Conservation (phyloP, 1,284 basidiomycete species). For the Schizophyllum commune region DNA sequence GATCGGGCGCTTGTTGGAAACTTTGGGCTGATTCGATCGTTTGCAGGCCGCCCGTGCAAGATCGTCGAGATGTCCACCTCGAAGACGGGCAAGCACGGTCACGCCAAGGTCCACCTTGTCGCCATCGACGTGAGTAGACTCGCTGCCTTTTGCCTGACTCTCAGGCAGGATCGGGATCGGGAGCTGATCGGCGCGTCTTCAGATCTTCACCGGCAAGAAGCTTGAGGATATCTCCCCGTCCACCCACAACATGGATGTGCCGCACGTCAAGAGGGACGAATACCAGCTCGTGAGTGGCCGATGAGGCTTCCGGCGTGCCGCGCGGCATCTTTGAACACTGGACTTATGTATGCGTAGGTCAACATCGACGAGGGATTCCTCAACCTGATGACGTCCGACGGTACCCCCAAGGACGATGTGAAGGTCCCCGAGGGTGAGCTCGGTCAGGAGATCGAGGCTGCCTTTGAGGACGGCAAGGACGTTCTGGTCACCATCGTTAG, state of each 20-base stretch:
- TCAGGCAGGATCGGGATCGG: neutral
- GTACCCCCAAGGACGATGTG: constrained; percentile 90
- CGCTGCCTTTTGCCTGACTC: constrained; percentile 1
- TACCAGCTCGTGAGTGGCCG: constrained; percentile 68
- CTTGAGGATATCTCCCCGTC: constrained; percentile 98
- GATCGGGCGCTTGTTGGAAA: neutral
- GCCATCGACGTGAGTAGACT: constrained; percentile 80
- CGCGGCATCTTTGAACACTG: neutral
- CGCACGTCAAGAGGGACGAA: constrained; percentile 88
- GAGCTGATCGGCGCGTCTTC: constrained; percentile 8
- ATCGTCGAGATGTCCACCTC: constrained; percentile 99
- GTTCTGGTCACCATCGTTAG: constrained; percentile 83
- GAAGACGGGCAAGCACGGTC: constrained; percentile 99
- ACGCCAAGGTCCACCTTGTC: constrained; percentile 98
- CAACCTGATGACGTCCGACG: constrained; percentile 89
- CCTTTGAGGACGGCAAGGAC: constrained; percentile 87
- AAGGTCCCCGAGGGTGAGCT: constrained; percentile 85
- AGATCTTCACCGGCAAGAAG: constrained; percentile 98
- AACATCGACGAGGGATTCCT: constrained; percentile 90
- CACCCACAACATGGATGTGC: constrained; percentile 99
- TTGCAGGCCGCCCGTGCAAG: constrained; percentile 89
- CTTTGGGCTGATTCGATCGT: constrained; percentile 5
- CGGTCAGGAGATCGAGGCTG: constrained; percentile 66
- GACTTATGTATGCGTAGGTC: constrained; percentile 35
- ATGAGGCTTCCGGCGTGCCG: constrained; percentile 18